These are phyloP conservation scores for Paraurostyla sp. DNA, from an alignment of 73 alveolate genomes.

Conservation along the genomic window DNA sequence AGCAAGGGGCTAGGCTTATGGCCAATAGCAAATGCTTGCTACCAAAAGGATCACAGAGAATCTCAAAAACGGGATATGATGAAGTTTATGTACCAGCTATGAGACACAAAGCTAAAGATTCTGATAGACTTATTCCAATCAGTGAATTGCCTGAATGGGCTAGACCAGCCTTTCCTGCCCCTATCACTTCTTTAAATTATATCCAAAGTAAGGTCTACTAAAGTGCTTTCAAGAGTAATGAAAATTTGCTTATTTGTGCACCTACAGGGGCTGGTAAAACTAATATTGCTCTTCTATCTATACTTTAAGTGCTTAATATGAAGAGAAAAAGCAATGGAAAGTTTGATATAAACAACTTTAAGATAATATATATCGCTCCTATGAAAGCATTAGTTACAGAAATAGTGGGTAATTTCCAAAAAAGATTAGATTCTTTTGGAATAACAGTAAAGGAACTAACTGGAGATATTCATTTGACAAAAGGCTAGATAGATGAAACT, in stretches of 20 bases:
- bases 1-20: slow-evolving; percentile 88
- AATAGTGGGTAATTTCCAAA: slow-evolving; percentile 95
- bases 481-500: slow-evolving; percentile 96
- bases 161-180: slow-evolving; percentile 87
- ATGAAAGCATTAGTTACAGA: slow-evolving; percentile 98
- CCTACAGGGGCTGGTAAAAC: slow-evolving; percentile 99
- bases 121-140: slow-evolving; percentile 73
- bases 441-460: slow-evolving; percentile 97
- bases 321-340: slow-evolving; percentile 86
- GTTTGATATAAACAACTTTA: slow-evolving; percentile 92
- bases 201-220: slow-evolving; percentile 88
- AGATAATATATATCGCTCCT: slow-evolving; percentile 99
- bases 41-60: slow-evolving; percentile 87
- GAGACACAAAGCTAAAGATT: slow-evolving; percentile 66
- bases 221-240: slow-evolving; percentile 90
- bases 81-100: slow-evolving; percentile 95
- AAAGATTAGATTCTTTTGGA: slow-evolving; percentile 90
- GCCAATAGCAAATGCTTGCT: slow-evolving; percentile 86
- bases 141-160: slow-evolving; percentile 93
- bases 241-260: slow-evolving; percentile 98
- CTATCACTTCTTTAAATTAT: slow-evolving; percentile 70
- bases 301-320: slow-evolving; percentile 85
- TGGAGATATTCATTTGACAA: slow-evolving; percentile 98
- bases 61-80: slow-evolving; percentile 93
- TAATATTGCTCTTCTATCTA: slow-evolving; percentile 92